Evolutionary conservation across 192 early-diverging fungal species (phyloP).

Genomic region (Coemansia umbellata): DNA sequence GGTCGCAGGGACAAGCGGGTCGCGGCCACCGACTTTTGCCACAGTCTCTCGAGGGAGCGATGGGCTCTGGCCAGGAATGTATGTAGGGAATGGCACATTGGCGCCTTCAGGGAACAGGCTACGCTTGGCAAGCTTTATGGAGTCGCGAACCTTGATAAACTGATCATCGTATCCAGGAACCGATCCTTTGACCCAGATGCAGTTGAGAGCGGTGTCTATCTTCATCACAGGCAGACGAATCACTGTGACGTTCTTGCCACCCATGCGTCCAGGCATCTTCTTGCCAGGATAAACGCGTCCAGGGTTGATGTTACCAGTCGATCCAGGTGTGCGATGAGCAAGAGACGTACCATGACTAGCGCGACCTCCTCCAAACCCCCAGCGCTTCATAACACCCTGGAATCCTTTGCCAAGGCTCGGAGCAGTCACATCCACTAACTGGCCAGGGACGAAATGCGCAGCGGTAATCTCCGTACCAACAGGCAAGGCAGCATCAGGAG

Average conservation of each 20-base stretch:
- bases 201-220: conserved; percentile 79
- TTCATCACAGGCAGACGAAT: conserved; percentile 82
- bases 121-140: conserved; percentile 68
- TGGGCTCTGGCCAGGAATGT: conserved; percentile 47
- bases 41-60: conserved; percentile 31
- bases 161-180: conserved; percentile 85
- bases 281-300: conserved; percentile 92
- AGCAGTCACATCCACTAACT: conserved; percentile 88
- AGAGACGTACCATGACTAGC: conserved; percentile 95
- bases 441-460: conserved; percentile 91
- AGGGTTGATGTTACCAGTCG: conserved; percentile 83
- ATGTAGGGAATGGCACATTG: conserved; percentile 72
- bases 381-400: conserved; percentile 97
- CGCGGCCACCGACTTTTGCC: conserved; percentile 36
- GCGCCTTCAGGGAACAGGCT: conserved; percentile 62
- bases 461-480: conserved; percentile 67
- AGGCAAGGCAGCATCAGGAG: conserved; percentile 73
- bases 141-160: conserved; percentile 83
- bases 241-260: conserved; percentile 74
- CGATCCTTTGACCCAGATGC: conserved; percentile 89
- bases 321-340: conserved; percentile 82
- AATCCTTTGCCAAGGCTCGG: conserved; percentile 91
- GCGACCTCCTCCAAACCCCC: conserved; percentile 82
- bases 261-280: conserved; percentile 98
- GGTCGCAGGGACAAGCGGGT: conserved; percentile 32